Percentiles rank a stretch among this genome's conserved stretches.
Evolutionary conservation across 352 stramenopile genomes (phyloP).

Genomic region (Pythium utonaiense): DNA sequence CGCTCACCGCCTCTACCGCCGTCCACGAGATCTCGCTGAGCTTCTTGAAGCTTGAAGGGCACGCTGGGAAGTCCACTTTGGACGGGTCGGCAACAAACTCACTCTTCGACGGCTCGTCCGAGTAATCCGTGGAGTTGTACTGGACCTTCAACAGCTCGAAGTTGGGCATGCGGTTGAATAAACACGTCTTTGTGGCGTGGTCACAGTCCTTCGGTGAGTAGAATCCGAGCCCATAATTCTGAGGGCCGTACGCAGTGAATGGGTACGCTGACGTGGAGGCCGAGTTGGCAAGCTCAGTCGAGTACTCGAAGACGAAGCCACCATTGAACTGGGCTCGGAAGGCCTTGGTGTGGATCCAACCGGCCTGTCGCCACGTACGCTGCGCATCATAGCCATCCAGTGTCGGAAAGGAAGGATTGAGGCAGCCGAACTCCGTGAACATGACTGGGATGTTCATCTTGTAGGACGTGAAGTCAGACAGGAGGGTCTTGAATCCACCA

Average conservation of each 20-base stretch:
- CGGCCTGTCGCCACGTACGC: slow-evolving; percentile 60
- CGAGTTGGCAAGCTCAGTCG: slow-evolving; percentile 69
- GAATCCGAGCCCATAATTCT: slow-evolving; percentile 89
- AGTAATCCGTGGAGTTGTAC: slow-evolving; percentile 44
- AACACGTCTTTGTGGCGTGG: slow-evolving; percentile 42
- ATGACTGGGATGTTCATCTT: slow-evolving; percentile 70
- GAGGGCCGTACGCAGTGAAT: slow-evolving; percentile 63
- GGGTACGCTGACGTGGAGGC: slow-evolving; percentile 50
- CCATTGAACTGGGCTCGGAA: slow-evolving; percentile 59
- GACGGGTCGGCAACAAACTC: slow-evolving; percentile 25
- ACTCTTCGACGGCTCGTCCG: slow-evolving; percentile 28
- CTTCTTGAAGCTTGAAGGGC: slow-evolving; percentile 9
- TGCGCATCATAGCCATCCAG: slow-evolving; percentile 58
- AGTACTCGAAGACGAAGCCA: slow-evolving; percentile 83
- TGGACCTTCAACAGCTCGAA: slow-evolving; percentile 56
- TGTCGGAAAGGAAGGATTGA: slow-evolving; percentile 54
- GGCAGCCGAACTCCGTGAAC: slow-evolving; percentile 81
- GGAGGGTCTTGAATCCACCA: slow-evolving; percentile 55
- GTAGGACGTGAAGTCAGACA: slow-evolving; percentile 52
- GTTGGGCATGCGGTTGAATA: slow-evolving; percentile 74
- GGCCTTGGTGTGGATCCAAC: slow-evolving; percentile 42
- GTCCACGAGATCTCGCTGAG: slow-evolving; percentile 14
- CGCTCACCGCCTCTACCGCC: slow-evolving; percentile 3
- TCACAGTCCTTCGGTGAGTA: slow-evolving; percentile 72
- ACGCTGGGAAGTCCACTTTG: slow-evolving; percentile 10